Evolutionary conservation across 2,329 filamentous ascomycete species (phyloP).

Genomic region (Phialophora tarda): DNA sequence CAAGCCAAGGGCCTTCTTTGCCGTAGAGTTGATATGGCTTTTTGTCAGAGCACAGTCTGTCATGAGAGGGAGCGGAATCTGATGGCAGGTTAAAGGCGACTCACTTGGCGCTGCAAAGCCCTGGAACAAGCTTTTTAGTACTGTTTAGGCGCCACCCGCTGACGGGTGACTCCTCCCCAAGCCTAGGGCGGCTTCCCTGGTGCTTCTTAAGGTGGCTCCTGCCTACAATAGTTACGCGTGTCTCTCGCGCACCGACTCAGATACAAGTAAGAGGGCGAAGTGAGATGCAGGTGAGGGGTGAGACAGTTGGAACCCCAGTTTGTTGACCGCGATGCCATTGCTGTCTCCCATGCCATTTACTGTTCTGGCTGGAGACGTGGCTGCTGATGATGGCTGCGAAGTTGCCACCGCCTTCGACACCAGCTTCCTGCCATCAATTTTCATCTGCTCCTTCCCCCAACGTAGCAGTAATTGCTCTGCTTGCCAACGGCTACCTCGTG

Average conservation of each 20-base stretch:
- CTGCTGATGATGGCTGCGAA: background rate
- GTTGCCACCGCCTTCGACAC: background rate
- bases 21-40: background rate
- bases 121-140: too few relatives aligned
- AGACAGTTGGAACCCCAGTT: background rate
- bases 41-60: background rate
- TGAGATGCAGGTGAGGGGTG: background rate
- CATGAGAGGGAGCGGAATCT: too few relatives aligned
- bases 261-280: background rate
- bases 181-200: too few relatives aligned
- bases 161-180: too few relatives aligned
- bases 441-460: background rate
- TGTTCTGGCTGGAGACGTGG: background rate
- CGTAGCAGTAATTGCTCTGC: background rate
- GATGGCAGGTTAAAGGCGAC: too few relatives aligned
- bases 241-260: background rate
- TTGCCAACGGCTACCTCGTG: background rate
- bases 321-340: background rate
- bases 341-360: background rate
- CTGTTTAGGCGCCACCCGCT: too few relatives aligned
- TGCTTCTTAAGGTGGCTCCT: too few relatives aligned
- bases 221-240: background rate
- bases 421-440: background rate
- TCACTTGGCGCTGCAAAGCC: too few relatives aligned
- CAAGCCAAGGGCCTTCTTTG: too few relatives aligned